These are phyloP conservation scores for Boletus patriciae DNA, from an alignment of 768 basidiomycete genomes.

Conservation along the genomic window DNA sequence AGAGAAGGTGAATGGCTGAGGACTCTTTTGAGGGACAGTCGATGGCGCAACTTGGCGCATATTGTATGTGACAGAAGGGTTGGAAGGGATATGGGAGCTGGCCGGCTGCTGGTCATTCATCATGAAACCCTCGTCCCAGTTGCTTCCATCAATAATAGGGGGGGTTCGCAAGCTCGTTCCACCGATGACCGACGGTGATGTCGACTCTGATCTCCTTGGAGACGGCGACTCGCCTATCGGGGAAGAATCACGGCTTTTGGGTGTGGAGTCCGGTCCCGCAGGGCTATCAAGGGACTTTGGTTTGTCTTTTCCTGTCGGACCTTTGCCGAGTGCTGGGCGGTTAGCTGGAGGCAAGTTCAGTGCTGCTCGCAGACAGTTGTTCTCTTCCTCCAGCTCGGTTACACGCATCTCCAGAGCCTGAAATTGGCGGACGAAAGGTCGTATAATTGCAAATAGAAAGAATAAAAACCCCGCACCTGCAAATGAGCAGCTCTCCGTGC, in stretches of 20 bases:
- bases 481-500: conserved; percentile 87
- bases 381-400: conserved; percentile 82
- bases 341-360: conserved; percentile 73
- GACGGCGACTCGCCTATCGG: conserved; percentile 56
- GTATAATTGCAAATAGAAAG: conserved; percentile 42
- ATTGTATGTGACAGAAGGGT: conserved; percentile 46
- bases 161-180: conserved; percentile 35
- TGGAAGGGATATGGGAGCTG: conserved; percentile 36
- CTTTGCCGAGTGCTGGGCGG: conserved; percentile 73
- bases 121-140: conserved; percentile 60
- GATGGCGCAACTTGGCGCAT: conserved; percentile 45
- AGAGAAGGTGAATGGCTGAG: conserved; percentile 44
- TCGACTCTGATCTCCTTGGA: conserved; percentile 38
- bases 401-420: conserved; percentile 84
- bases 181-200: conserved; percentile 36
- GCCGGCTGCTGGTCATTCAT: conserved; percentile 45
- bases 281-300: conserved; percentile 51
- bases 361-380: conserved; percentile 65
- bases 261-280: conserved; percentile 38
- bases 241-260: conserved; percentile 64
- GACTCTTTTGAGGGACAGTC: conserved; percentile 47
- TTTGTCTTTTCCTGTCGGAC: conserved; percentile 86
- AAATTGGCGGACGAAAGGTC: conserved; percentile 30
- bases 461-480: conserved; percentile 50
- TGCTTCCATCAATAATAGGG: conserved; percentile 47